Percentiles rank a stretch among this genome's conserved stretches.
Conservation (phyloP, 192 early-diverging fungal species). For the Funneliformis geosporum region DNA sequence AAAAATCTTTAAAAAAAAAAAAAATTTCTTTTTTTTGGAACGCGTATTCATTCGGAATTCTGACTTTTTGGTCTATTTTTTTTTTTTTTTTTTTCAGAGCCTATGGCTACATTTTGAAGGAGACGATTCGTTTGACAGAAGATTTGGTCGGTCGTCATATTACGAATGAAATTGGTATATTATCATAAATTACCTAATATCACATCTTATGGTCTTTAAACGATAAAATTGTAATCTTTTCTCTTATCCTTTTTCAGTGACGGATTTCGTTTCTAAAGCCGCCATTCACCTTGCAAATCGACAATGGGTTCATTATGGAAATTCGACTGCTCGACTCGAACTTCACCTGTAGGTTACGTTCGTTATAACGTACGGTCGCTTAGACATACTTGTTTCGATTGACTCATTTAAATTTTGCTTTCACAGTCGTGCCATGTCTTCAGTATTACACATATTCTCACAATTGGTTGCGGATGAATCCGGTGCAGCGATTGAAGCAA, state of each 20-base stretch:
- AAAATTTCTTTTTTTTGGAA: no score
- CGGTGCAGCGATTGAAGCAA: neutral
- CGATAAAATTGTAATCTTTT: neutral
- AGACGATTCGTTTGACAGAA: neutral
- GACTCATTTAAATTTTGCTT: neutral
- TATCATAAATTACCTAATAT: neutral
- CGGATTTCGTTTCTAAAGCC: neutral
- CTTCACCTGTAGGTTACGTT: neutral
- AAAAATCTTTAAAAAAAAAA: no score
- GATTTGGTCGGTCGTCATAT: neutral
- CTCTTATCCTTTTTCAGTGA: neutral
- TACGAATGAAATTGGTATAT: neutral
- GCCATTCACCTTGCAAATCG: neutral
- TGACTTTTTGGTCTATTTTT: no score
- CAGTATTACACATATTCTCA: neutral
- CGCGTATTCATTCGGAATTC: no score
- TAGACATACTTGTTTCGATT: neutral
- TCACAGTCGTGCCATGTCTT: neutral
- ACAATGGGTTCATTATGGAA: neutral
- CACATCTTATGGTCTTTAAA: neutral
- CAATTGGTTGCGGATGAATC: neutral
- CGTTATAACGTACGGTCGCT: neutral
- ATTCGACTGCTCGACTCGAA: neutral
- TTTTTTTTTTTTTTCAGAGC: neutral
- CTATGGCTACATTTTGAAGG: neutral